Evolutionary conservation across 148 eudicot genomes (phyloP).

Genomic region (Cornus florida): DNA sequence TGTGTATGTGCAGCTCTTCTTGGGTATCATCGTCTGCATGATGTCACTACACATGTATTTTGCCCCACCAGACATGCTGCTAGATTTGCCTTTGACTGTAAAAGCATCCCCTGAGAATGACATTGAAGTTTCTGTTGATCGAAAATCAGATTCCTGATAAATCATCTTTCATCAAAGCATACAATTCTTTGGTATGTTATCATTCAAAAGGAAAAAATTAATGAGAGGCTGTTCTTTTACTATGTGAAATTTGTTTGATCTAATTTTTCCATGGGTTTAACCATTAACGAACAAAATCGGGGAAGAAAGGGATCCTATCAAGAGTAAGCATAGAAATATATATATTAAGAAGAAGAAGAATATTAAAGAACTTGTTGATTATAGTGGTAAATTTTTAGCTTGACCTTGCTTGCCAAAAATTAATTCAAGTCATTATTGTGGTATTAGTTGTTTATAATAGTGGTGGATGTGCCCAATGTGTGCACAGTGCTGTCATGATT

Average conservation of each 20-base stretch:
- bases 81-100: constrained; percentile 54
- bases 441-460: too few relatives aligned
- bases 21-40: constrained; percentile 94
- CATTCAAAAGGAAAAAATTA: background rate
- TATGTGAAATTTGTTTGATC: background rate
- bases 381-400: background rate
- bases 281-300: background rate
- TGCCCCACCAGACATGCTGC: constrained; percentile 78
- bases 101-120: constrained; percentile 46
- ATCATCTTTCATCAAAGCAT: background rate
- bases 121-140: constrained; percentile 57
- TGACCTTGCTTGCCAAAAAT: background rate
- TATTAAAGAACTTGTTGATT: background rate
- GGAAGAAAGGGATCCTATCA: background rate
- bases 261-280: background rate
- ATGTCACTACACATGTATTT: constrained; percentile 96
- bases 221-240: background rate
- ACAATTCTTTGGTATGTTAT: background rate
- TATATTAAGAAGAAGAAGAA: too few relatives aligned
- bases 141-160: constrained; percentile 52
- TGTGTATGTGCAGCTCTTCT: constrained; percentile 68
- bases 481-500: too few relatives aligned
- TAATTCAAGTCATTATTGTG: background rate
- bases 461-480: too few relatives aligned
- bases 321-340: background rate